Percentiles rank a stretch among this genome's conserved stretches.
phyloP scores from a whole-genome alignment of 2,329 filamentous ascomycete species.

The Canariomyces notabilis region DNA sequence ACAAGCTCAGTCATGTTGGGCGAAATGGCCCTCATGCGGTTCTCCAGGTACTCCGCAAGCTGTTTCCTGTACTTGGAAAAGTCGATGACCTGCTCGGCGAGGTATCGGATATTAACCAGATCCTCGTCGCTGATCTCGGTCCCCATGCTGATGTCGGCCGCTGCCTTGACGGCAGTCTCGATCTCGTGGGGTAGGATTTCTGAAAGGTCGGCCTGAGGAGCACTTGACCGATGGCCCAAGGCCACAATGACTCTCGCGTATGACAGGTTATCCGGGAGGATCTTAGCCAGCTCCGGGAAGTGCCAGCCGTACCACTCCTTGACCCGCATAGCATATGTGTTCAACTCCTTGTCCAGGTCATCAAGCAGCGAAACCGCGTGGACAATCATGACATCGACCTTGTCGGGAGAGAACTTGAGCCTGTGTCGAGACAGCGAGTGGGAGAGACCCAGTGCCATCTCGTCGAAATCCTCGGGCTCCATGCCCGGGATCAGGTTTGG shows the following conservation, averaged over 20 bases:
- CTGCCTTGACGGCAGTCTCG: slow-evolving; percentile 83
- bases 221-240: slow-evolving; percentile 84
- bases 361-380: slow-evolving; percentile 92
- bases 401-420: slow-evolving; percentile 97
- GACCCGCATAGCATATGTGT: slow-evolving; percentile 97
- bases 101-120: slow-evolving; percentile 82
- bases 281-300: slow-evolving; percentile 96
- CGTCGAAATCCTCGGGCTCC: slow-evolving; percentile 77
- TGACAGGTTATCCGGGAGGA: slow-evolving; percentile 93
- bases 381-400: slow-evolving; percentile 99
- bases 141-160: slow-evolving; percentile 96
- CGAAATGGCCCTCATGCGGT: slow-evolving; percentile 93
- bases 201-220: slow-evolving; percentile 69
- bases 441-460: slow-evolving; percentile 92
- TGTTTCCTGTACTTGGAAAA: slow-evolving; percentile 88
- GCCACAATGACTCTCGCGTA: slow-evolving; percentile 84
- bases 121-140: slow-evolving; percentile 93
- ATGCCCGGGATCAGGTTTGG: slow-evolving; percentile 87
- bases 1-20: slow-evolving; percentile 92
- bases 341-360: slow-evolving; percentile 96
- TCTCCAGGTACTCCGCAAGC: slow-evolving; percentile 82
- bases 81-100: slow-evolving; percentile 88
- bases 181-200: slow-evolving; percentile 95
- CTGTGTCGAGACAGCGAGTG: slow-evolving; percentile 97
- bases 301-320: slow-evolving; percentile 99